A percentile compares a stretch with the other conserved stretches of the same genome.
Conservation (phyloP, 345 rosid genomes). For the Crucihimalaya himalaica region DNA sequence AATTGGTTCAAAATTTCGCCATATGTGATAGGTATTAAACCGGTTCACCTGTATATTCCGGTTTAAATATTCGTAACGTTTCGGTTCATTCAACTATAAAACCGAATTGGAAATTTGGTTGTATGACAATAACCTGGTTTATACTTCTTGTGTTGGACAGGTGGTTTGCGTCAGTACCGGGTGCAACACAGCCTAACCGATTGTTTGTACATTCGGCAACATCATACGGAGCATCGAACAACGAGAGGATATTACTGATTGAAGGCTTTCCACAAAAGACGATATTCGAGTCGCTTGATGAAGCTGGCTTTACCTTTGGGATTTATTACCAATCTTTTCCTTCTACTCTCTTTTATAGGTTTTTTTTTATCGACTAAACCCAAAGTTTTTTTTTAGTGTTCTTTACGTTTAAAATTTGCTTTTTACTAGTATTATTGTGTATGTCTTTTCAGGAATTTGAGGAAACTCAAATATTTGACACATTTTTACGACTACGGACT, state of each 20-base stretch:
- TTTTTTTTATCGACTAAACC: not conserved
- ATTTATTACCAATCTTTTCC: conserved; percentile 58
- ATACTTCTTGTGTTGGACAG: conserved; percentile 36
- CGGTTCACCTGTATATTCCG: not conserved
- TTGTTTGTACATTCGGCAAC: conserved; percentile 62
- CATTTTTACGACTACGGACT: conserved; percentile 50
- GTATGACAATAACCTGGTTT: conserved; percentile 12
- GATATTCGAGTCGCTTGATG: conserved; percentile 61
- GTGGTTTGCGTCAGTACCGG: conserved; percentile 68
- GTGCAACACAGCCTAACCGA: conserved; percentile 65
- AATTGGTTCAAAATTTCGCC: conserved; percentile 57
- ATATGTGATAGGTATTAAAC: conserved; percentile 58
- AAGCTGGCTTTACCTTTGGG: conserved; percentile 55
- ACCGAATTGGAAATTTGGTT: conserved; percentile 28
- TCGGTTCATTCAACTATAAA: not conserved
- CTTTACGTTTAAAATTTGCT: not conserved
- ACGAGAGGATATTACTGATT: conserved; percentile 44
- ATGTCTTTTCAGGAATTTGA: conserved; percentile 40
- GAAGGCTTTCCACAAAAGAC: conserved; percentile 70
- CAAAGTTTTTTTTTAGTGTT: not conserved
- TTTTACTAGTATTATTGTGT: not conserved
- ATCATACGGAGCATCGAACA: conserved; percentile 55
- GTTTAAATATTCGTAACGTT: not conserved
- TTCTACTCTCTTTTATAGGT: conserved; percentile 59
- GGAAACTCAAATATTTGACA: conserved; percentile 45